Evolutionary conservation across 1,139 yeast species (phyloP), one percentile per base, ranked within the genome.

Genomic region (Nadsonia starkeyi-henricii): DNA sequence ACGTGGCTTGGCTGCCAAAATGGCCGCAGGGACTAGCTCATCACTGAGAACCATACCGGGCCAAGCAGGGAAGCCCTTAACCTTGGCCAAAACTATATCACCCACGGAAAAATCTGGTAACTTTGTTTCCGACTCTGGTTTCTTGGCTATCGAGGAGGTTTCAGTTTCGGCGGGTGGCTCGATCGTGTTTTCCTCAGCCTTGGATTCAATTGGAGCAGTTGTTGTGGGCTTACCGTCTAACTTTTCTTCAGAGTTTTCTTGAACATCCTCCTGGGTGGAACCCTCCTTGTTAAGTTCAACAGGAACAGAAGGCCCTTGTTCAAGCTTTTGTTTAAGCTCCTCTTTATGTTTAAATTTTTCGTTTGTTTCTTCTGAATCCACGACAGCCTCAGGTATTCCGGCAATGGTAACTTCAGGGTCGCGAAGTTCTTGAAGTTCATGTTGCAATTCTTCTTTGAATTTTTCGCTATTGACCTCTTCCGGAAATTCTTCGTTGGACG

Each of bases 31-130:
- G 2, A 52, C 48, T 42, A 53, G 33, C 21, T 52, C 47, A 15
- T 55, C 55, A 13, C 50, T 41, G 18, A 55, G 47, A 21, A 61
- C 62, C 55, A 68, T 60, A 2, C 63, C 70, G 18, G 72, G 71
- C 71, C 71, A 68, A 15, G 69, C 61, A 1, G 71, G 65, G 48
- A 56, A 64, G 8, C 69, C 69, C 47, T 59, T 62, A 47, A 63
- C 56, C 46, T 66, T 64, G 17, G 68, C 70, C 33, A 66, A 57
- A 5, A 67, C 69, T 3, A 63, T 55, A 2, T 59, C 53, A 8
- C 71, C 71, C 3, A 65, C 58, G 15, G 43, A 50, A 44, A 53
- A 47, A 5, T 45, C 45, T 8, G 44, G 5, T 5, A 49, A 28
- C 48, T 46, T 48, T 28, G 21, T 42, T 20, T 37, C 42, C 15